phyloP scores from a whole-genome alignment of 129 eudicot species.

The Lactuca sativa region DNA sequence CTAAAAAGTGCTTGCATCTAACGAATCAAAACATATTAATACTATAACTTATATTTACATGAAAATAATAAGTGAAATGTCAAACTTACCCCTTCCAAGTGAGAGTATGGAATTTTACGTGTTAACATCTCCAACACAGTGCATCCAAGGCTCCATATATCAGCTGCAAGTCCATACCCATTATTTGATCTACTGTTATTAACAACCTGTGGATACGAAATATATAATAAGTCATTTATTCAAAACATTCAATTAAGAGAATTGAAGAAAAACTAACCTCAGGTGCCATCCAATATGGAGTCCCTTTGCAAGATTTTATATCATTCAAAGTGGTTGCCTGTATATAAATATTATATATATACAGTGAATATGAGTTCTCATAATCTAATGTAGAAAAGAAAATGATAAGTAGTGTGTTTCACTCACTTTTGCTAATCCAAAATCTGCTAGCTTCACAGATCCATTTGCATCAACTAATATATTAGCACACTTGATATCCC shows the following conservation, averaged over 20 bases:
- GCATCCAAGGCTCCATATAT: conserved; percentile 98
- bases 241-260: conserved; percentile 14
- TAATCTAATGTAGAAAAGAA: neutral
- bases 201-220: conserved; percentile 53
- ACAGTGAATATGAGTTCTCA: neutral
- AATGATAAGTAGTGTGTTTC: neutral
- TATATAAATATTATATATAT: conserved; percentile 2
- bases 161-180: conserved; percentile 90
- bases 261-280: conserved; percentile 48
- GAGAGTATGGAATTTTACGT: conserved; percentile 67
- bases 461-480: conserved; percentile 80
- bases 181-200: conserved; percentile 39
- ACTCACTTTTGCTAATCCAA: conserved; percentile 91
- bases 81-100: conserved; percentile 72
- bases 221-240: neutral
- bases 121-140: conserved; percentile 93
- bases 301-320: conserved; percentile 90
- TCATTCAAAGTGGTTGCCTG: conserved; percentile 81
- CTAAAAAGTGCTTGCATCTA: conserved; percentile 83
- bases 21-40: conserved; percentile 1
- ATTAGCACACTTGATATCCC: conserved; percentile 97
- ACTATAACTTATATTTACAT: neutral
- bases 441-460: conserved; percentile 93
- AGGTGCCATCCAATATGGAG: conserved; percentile 97
- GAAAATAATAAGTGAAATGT: neutral